These are phyloP conservation scores for Fusarium mexicanum DNA, from an alignment of 2,329 filamentous ascomycete species.

Conservation along the genomic window DNA sequence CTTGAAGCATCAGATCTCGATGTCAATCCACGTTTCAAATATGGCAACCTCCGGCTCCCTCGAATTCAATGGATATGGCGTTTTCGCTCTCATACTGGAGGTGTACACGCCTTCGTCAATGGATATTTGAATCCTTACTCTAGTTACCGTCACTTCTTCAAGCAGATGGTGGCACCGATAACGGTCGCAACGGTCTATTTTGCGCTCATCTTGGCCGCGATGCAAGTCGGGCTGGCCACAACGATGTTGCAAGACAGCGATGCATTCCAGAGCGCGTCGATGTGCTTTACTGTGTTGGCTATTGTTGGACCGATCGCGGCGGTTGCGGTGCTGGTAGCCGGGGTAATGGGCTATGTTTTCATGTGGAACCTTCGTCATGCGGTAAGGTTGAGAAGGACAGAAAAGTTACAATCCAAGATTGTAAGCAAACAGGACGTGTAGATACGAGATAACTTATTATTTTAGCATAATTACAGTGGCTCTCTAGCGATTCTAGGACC, in stretches of 20 bases:
- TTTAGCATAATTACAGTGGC: neutral
- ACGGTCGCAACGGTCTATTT: neutral
- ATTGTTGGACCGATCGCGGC: neutral
- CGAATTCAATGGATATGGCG: neutral
- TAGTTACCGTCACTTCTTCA: neutral
- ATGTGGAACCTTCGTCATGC: neutral
- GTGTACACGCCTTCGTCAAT: neutral
- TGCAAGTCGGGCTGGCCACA: neutral
- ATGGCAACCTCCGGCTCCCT: neutral
- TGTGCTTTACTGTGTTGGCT: neutral
- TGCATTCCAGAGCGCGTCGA: neutral
- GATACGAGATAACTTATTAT: fast-evolving
- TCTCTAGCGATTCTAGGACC: no score
- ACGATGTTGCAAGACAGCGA: neutral
- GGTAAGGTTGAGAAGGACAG: neutral
- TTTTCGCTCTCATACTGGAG: fast-evolving
- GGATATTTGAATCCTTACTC: neutral
- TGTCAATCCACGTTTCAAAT: neutral
- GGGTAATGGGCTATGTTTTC: neutral
- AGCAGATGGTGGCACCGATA: neutral
- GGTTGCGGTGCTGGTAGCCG: neutral
- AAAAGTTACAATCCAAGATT: fast-evolving
- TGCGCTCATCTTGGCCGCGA: neutral
- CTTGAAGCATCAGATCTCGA: neutral
- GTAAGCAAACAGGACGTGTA: fast-evolving